Conservation (phyloP, 2,329 filamentous ascomycete species). For the Colletotrichum sp. region DNA sequence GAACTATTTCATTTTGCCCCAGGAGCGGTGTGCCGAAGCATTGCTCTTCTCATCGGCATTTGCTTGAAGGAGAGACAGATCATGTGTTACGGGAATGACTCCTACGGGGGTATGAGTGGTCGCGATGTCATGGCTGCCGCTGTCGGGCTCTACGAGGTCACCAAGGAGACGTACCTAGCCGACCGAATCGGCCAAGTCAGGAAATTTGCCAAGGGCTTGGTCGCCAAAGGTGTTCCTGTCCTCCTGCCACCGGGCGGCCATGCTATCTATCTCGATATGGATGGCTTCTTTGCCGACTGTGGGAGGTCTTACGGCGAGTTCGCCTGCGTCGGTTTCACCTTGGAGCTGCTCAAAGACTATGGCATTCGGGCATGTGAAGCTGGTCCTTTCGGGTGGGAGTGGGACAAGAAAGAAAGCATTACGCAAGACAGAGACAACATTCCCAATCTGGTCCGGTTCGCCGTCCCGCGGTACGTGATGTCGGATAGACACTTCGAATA, state of each 20-base stretch:
- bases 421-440: background rate
- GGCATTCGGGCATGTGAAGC: background rate
- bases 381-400: background rate
- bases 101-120: background rate
- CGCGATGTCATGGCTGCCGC: background rate
- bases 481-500: background rate
- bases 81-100: background rate
- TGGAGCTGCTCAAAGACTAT: background rate
- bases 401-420: background rate
- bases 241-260: background rate
- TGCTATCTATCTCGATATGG: background rate
- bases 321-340: background rate
- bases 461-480: background rate
- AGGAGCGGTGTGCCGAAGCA: constrained; percentile 27
- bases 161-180: background rate
- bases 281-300: background rate
- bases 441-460: background rate
- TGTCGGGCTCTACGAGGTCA: background rate
- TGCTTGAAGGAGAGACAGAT: background rate
- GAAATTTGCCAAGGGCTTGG: background rate
- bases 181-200: background rate
- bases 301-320: background rate
- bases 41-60: constrained; percentile 23
- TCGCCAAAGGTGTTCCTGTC: background rate
- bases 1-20: constrained; percentile 27